Evolutionary conservation across 164 flowering plant species (phyloP).

Genomic region (Saururus chinensis): DNA sequence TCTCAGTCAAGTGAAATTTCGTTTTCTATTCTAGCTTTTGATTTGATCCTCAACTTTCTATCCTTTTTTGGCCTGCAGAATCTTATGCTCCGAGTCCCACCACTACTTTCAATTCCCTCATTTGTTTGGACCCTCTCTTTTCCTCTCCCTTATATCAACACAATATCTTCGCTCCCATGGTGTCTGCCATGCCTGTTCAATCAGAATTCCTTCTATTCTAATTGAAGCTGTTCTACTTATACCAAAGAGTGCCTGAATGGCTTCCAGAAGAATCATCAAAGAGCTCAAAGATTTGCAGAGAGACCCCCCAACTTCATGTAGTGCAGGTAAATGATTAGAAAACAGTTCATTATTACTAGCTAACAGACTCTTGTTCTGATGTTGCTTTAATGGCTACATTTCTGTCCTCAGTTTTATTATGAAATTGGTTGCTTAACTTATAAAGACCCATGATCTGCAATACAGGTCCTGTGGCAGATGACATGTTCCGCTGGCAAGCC

Average conservation of each 20-base stretch:
- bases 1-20: background rate
- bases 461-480: constrained; percentile 60
- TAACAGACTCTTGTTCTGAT: background rate
- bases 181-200: background rate
- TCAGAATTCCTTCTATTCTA: background rate
- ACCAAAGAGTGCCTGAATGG: constrained; percentile 17
- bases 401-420: background rate
- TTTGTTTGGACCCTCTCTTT: constrained; percentile 11
- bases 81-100: constrained; percentile 22
- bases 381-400: background rate
- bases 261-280: constrained; percentile 54
- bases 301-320: constrained; percentile 76
- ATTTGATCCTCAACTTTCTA: constrained; percentile 12
- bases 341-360: too few species aligned
- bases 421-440: background rate
- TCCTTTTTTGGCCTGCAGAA: constrained; percentile 14
- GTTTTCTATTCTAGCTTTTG: background rate
- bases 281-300: constrained; percentile 65
- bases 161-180: background rate
- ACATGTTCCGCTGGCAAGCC: constrained; percentile 81
- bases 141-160: constrained; percentile 14
- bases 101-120: constrained; percentile 2
- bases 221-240: background rate
- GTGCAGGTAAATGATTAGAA: constrained; percentile 56
- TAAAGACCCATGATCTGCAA: background rate